These are phyloP conservation scores for Nicotiana attenuata DNA, from an alignment of 257 asterid genomes.

Conservation along the genomic window DNA sequence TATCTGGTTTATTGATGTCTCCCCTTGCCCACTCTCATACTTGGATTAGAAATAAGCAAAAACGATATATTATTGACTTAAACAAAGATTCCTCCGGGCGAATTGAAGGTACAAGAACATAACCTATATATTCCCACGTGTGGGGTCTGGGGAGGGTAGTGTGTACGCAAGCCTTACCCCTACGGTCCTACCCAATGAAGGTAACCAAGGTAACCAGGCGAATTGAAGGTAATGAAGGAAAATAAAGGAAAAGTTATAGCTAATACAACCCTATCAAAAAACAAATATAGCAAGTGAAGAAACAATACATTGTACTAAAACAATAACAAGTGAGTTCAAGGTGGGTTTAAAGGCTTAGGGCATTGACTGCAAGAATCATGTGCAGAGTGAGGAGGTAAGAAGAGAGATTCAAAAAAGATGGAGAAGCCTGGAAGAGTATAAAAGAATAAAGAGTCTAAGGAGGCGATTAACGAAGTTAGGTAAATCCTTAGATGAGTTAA, in stretches of 20 bases:
- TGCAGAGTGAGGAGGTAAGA: not conserved
- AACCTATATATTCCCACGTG: no score
- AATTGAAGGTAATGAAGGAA: no score
- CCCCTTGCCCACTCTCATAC: no score
- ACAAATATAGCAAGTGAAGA: not conserved
- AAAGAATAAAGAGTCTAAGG: not conserved
- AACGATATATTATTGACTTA: no score
- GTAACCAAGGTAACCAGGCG: no score
- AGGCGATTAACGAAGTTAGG: not conserved
- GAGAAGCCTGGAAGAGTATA: not conserved
- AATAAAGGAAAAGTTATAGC: not conserved
- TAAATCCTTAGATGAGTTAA: not conserved
- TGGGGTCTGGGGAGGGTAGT: no score
- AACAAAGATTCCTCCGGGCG: no score
- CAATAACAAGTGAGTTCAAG: not conserved
- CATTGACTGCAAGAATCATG: not conserved
- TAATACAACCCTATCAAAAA: not conserved
- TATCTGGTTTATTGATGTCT: no score
- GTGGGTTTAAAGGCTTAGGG: not conserved
- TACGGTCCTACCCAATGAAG: no score
- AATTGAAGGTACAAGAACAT: no score
- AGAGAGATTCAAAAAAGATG: not conserved
- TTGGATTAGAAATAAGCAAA: no score
- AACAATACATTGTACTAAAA: not conserved
- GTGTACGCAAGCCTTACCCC: no score